These are phyloP conservation scores for Lindgomyces ingoldianus DNA, from an alignment of 495 filamentous ascomycete species.

Conservation along the genomic window DNA sequence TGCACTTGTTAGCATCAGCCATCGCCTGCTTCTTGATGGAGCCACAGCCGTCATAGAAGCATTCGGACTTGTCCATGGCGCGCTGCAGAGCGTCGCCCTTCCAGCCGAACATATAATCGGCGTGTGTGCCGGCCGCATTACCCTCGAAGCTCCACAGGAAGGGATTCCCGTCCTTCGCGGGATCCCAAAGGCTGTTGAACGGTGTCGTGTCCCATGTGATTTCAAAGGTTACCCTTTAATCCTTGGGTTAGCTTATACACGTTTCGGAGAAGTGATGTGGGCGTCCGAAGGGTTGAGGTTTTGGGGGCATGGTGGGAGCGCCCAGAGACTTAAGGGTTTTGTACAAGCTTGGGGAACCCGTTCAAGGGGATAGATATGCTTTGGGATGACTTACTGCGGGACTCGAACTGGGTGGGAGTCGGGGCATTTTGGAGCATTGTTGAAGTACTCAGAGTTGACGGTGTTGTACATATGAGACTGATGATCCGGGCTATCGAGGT, in stretches of 20 bases:
- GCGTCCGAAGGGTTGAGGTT: too few relatives aligned
- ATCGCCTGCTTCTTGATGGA: constrained; percentile 49
- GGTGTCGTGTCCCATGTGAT: constrained; percentile 32
- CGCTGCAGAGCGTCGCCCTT: constrained; percentile 26
- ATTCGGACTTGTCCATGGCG: constrained; percentile 50
- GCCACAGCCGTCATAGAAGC: constrained; percentile 48
- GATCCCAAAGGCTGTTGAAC: constrained; percentile 37
- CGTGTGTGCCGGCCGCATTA: constrained; percentile 40
- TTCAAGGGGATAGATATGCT: too few relatives aligned
- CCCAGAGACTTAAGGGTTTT: too few relatives aligned
- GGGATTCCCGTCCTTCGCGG: constrained; percentile 26
- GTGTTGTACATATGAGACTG: constrained; percentile 37
- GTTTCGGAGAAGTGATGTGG: too few relatives aligned
- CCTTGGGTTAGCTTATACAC: too few relatives aligned
- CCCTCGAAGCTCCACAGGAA: constrained; percentile 28
- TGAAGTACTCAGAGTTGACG: constrained; percentile 12
- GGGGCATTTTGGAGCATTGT: constrained; percentile 20
- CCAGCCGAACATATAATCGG: constrained; percentile 46
- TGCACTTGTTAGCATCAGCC: constrained; percentile 49
- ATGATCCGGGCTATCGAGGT: constrained; percentile 33
- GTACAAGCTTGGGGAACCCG: too few relatives aligned
- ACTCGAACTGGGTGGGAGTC: constrained; percentile 29
- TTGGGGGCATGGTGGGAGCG: too few relatives aligned
- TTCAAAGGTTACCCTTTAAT: too few relatives aligned
- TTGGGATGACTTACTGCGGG: too few relatives aligned